Evolutionary conservation across 345 rosid species (phyloP).

Genomic region (Eucalyptus regnans): DNA sequence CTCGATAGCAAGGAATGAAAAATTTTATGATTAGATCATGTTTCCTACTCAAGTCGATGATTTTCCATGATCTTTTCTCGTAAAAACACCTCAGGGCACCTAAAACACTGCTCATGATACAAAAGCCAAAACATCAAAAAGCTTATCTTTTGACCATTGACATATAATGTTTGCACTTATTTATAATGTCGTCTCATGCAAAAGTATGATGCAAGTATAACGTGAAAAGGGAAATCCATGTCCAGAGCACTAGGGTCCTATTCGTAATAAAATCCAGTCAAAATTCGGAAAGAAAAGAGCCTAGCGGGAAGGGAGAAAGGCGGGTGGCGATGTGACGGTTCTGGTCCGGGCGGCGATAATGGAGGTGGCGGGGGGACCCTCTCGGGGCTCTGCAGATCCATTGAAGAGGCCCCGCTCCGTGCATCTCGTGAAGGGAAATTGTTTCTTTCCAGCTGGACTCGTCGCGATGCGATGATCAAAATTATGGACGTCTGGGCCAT

Average conservation of each 20-base stretch:
- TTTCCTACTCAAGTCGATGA: neutral
- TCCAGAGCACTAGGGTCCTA: neutral
- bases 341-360: neutral
- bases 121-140: neutral
- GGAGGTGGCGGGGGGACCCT: neutral
- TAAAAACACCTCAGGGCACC: neutral
- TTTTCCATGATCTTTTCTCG: neutral
- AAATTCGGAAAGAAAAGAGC: neutral
- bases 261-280: neutral
- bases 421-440: neutral
- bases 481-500: neutral
- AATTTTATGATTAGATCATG: neutral
- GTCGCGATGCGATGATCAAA: neutral
- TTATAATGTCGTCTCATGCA: neutral
- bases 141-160: neutral
- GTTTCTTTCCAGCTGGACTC: neutral
- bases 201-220: neutral
- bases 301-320: neutral
- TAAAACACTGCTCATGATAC: neutral
- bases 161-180: neutral
- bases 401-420: neutral
- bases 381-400: neutral
- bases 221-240: neutral
- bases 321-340: neutral
- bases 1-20: neutral